Evolutionary conservation across 75 land plant genomes (phyloP), one percentile per base, ranked within the genome.

Genomic region (Picea sitchensis): DNA sequence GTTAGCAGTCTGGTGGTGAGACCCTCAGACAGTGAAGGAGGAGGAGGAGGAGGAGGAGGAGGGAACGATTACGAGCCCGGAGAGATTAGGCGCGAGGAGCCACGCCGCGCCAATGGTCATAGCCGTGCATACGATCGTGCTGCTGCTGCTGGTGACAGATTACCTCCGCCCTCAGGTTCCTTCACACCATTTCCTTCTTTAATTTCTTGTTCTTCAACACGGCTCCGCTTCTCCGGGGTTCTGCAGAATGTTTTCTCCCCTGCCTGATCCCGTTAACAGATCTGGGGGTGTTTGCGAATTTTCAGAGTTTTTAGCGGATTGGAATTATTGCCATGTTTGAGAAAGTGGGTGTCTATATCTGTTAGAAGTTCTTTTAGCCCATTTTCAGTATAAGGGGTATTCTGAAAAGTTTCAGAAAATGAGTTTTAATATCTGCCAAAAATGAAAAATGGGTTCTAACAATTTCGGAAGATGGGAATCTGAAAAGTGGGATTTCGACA

Each of bases 1-100:
- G 73, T 71, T 44, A 71, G 73, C 26, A 71, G 73, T 41, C 51
- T 71, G 44, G 73, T 71, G 18, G 73, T 71, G n/a, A 71, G 73
- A 47, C 73, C 73, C 0, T 71, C 73, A 20, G 54, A 71, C 20
- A 71, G 73, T 11, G 73, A 47, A 44, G 73, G 73, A 1, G 73
- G 73, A 2, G 51, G 51, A 1, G 73, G 73, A 26, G 73, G 23
- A 44, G 73, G 73, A 1, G 73, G 73, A 2, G 51, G 51, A 1
- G 73, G 73, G 14, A 41, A 71, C 23, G 54, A 71, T 11, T 71
- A 71, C 23, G 73, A 71, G 54, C 73, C 73, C 6, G 54, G 73
- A 9, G 73, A 71, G 23, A 71, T 71, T 23, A 71, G 73, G 54
- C 73, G 20, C 23, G 73, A 71, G 12, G 73, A 71, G 23, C 54